Evolutionary conservation across 2,329 filamentous ascomycete genomes (phyloP), one percentile per base, ranked within the genome.

Genomic region (Sporothrix sp.): DNA sequence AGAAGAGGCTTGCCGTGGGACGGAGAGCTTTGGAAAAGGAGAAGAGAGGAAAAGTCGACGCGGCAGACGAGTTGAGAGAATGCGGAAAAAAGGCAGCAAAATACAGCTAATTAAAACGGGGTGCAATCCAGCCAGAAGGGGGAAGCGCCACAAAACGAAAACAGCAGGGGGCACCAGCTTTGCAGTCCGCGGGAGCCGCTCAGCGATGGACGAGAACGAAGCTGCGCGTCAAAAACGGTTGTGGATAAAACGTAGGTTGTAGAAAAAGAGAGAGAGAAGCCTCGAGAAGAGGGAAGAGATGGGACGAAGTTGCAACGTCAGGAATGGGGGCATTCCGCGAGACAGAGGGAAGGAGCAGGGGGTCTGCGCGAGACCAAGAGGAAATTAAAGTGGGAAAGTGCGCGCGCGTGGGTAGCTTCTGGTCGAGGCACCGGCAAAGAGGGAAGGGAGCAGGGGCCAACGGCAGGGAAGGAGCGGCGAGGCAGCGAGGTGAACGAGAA

Each of bases 341-440:
- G 30, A 27, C 18, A 49, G 25, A 28, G 25, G 40, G 35, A 53
- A 53, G 36, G 42, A 37, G 49, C 45, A 45, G 48, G 47, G 48
- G 48, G 35, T 16, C 18, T 27, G 43, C 28, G 30, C 44, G 14
- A 32, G 13, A 40, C 25, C 39, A 51, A 27, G 38, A 51, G 48
- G 35, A 49, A 49, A 54, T 50, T 50, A 52, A 50, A 43, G 50
- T 50, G 50, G 51, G 53, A 44, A 52, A 52, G 52, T 27, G 50
- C 36, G 46, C 27, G 25, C 32, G 46, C 25, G 33, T 30, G 45
- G 32, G 23, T n/a, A 43, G 38, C 43, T 48, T 36, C 45, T 38
- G 45, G 39, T 50, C 28, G 36, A 25, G 43, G 33, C 35, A n/a
- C n/a, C n/a, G n/a, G 25, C 33, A 11, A 45, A 23, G 40, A 43